Base-by-base conservation (phyloP, 2,329 filamentous ascomycete species). In the Parastagonospora avenae region DNA sequence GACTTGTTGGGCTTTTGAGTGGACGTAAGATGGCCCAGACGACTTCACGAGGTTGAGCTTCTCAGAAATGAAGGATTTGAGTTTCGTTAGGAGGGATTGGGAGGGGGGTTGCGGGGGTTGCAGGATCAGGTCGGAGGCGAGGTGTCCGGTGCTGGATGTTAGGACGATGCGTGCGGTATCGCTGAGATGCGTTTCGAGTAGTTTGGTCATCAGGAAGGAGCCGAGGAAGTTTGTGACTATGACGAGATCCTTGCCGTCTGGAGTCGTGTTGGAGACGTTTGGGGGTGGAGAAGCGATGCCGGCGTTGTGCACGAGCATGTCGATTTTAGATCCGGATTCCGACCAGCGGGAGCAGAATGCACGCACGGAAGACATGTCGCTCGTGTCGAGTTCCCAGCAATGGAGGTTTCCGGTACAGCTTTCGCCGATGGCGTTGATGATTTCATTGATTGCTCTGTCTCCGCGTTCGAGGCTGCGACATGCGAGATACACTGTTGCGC, bases 221-320 rank as follows among this genome's bases (percentile, higher is more conserved):
- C 55, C 60, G 1, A 57, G 38, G 27, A 62, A 55, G n/a, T 63
- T 61, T 0, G 58, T 63, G 0, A 50, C 42, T 30, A 57, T 44
- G 28, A 59, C 37, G 7, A 55, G 42, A 6, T 54, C 43, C 9
- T 48, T 37, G 12, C 60, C 53, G 10, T 55, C 49, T 1, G 45
- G 40, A 10, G 47, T 46, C 14, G 24, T 50, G 3, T 38, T 31
- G 16, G 43, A 30, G 9, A 10, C 28, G 15, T 39, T 46, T 4
- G 12, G 2, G 0, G 55, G 50, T 1, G 45, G 24, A 8, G 48
- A 41, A 8, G 54, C 46, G 10, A 61, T 56, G 10, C 57, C 60
- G 16, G 60, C 55, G 24, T 59, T 61, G 30, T 63, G 60, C 8
- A 59, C 48, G 12, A 63, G 44, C 33, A 59, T 59, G 19, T 61